Evolutionary conservation across 176 grass and related monocot species (phyloP), one percentile per base, ranked within the genome.

Genomic region (Secale cereale): DNA sequence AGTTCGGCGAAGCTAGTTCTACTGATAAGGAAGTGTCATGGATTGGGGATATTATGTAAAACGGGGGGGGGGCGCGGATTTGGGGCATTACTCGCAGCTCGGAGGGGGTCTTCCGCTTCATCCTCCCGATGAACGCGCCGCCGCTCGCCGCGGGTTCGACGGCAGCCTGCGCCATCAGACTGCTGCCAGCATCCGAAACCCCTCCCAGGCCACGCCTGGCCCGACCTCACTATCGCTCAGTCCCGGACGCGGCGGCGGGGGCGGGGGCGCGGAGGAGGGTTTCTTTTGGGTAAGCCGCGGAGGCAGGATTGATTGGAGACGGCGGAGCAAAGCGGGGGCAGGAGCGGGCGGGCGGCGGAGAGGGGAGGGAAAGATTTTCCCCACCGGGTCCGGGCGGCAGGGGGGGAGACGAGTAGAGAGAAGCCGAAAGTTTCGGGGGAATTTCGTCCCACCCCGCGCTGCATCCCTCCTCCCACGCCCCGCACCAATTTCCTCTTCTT

Each of bases 51-150:
- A 73, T 50, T 70, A 5, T 32, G 7, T 86, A 80, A 23, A 12
- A 28, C 17, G 4, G 13, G 28, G 57, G 0, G 46, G 1, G 5
- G 13, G 13, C 0, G 2, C 1, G 6, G 48, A 54, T 54, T 54
- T 54, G 50, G 50, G 50, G 40, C 25, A 54, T 91, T 89, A 97
- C 95, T 61, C 95, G 91, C 10, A 97, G 86, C 61, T 97, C 88
- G 0, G 88, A 97, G 26, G 95, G 95, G 0, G 95, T 97, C 90
- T 97, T 97, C 83, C 95, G 87, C 89, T 97, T 97, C 88, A 91
- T 93, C 65, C 82, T 91, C 83, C 83, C 84, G 32, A 93, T 84
- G 30, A 86, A 23, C 3, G 86, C 88, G 27, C 65, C 79, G 45
- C 74, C 61, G 50, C 74, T 84, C 25, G 69, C 71, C 80, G 89